Evolutionary conservation across 2,329 filamentous ascomycete species (phyloP).

Genomic region (Madurella mycetomatis): DNA sequence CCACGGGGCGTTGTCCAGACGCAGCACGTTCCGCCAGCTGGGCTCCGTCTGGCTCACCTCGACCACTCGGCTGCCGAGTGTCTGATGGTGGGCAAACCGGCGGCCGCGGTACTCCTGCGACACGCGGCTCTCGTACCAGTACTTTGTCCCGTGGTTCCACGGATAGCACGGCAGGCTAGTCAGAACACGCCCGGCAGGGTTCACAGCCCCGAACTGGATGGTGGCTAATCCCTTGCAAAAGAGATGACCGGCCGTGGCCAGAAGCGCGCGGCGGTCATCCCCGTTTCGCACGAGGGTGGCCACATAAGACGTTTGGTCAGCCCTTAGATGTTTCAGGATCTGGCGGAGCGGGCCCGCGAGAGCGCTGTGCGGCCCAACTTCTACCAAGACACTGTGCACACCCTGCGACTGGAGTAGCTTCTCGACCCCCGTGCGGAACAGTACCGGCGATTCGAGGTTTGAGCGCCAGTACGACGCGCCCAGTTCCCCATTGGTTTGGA

Average conservation of each 20-base stretch:
- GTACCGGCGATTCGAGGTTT: too few relatives aligned
- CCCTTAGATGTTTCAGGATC: slow-evolving; percentile 20
- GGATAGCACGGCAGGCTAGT: slow-evolving; percentile 34
- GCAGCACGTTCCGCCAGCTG: slow-evolving; percentile 43
- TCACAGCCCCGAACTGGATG: slow-evolving; percentile 1
- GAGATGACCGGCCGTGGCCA: slow-evolving; percentile 3
- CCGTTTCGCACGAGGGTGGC: slow-evolving; percentile 3
- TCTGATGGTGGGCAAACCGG: slow-evolving; percentile 20
- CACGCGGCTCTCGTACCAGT: slow-evolving; percentile 27
- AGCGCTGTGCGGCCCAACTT: slow-evolving; percentile 36
- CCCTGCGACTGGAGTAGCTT: too few relatives aligned
- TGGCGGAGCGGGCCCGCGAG: slow-evolving; percentile 37
- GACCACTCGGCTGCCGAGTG: slow-evolving; percentile 26
- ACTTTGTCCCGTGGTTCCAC: slow-evolving; percentile 36
- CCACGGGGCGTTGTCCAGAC: slow-evolving; percentile 41
- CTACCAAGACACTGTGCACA: slow-evolving; percentile 24
- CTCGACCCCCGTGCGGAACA: too few relatives aligned
- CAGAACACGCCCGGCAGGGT: slow-evolving; percentile 6
- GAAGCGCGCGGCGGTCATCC: background rate
- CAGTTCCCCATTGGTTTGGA: too few relatives aligned
- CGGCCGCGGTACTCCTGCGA: slow-evolving; percentile 3
- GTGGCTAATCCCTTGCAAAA: background rate
- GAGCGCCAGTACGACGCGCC: too few relatives aligned
- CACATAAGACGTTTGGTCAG: background rate
- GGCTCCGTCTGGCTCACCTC: slow-evolving; percentile 30